Percentiles rank a stretch among this genome's conserved stretches.
These are phyloP conservation scores for Candida jianshihensis DNA, from an alignment of 805 yeast genomes.

Conservation along the genomic window DNA sequence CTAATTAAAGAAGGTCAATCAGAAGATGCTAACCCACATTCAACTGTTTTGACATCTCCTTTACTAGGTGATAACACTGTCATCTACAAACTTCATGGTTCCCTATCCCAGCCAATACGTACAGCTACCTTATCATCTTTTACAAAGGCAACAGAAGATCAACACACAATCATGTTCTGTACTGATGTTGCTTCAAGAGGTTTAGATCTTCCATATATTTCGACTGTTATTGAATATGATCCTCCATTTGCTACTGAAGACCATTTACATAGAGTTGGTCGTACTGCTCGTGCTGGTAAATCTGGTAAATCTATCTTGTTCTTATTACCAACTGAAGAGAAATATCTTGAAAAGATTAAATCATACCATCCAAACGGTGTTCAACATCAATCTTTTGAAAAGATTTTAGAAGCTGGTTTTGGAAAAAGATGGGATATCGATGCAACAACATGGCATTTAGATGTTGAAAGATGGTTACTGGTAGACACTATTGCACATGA, in stretches of 20 bases:
- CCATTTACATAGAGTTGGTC: slow-evolving; percentile 92
- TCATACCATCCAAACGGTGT: slow-evolving; percentile 52
- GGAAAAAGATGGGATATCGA: slow-evolving; percentile 77
- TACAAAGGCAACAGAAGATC: slow-evolving; percentile 32
- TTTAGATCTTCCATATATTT: slow-evolving; percentile 79
- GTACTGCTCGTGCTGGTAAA: slow-evolving; percentile 97
- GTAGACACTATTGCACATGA: slow-evolving; percentile 55
- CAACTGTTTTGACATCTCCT: slow-evolving; percentile 49
- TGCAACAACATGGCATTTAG: slow-evolving; percentile 94
- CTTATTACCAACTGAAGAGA: slow-evolving; percentile 89
- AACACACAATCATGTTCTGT: slow-evolving; percentile 71
- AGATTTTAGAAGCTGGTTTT: slow-evolving; percentile 31
- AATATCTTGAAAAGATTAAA: slow-evolving; percentile 58
- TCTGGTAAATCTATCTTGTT: slow-evolving; percentile 73
- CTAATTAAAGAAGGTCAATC: slow-evolving; percentile 26
- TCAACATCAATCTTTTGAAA: slow-evolving; percentile 41
- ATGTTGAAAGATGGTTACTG: slow-evolving; percentile 81
- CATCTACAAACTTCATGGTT: slow-evolving; percentile 80
- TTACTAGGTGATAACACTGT: slow-evolving; percentile 38
- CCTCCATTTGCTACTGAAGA: slow-evolving; percentile 94
- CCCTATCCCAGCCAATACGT: slow-evolving; percentile 77
- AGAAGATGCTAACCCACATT: slow-evolving; percentile 22
- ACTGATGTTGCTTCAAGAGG: slow-evolving; percentile 99
- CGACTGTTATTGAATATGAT: slow-evolving; percentile 85
- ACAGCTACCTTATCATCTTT: slow-evolving; percentile 53